Evolutionary conservation across 139 green algal genomes (phyloP).

Genomic region (Chloropicon primus): DNA sequence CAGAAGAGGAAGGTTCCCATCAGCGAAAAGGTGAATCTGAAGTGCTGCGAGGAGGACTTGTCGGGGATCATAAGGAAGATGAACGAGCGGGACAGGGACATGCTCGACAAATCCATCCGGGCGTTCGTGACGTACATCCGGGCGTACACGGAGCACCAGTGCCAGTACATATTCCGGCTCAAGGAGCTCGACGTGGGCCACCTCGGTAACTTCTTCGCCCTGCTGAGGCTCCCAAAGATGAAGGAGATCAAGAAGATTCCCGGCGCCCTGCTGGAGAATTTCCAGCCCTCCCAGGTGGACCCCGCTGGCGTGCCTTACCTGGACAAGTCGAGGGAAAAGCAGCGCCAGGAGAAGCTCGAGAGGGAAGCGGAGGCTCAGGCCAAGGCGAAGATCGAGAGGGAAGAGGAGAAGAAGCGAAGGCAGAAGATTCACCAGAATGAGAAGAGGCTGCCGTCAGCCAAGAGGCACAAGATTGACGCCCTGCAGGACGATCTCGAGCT

Average conservation of each 20-base stretch:
- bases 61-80: background rate
- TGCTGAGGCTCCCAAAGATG: constrained; percentile 85
- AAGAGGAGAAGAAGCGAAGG: background rate
- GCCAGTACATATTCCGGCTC: constrained; percentile 73
- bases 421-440: constrained; percentile 4
- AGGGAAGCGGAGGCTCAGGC: background rate
- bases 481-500: constrained; percentile 55
- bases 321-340: constrained; percentile 72
- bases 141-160: constrained; percentile 97
- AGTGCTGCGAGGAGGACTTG: background rate
- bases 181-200: constrained; percentile 60
- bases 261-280: constrained; percentile 16
- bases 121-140: constrained; percentile 90
- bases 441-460: constrained; percentile 42
- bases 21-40: background rate
- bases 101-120: constrained; percentile 80
- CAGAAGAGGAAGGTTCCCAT: constrained; percentile 50
- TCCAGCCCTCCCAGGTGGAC: constrained; percentile 42
- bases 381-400: background rate
- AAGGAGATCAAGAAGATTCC: constrained; percentile 47
- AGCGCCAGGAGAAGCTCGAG: constrained; percentile 40
- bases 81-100: constrained; percentile 51
- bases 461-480: constrained; percentile 50
- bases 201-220: constrained; percentile 54
- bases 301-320: constrained; percentile 48